These are phyloP conservation scores for Fusarium sp. DNA, from an alignment of 2,329 filamentous ascomycete species.

Conservation along the genomic window DNA sequence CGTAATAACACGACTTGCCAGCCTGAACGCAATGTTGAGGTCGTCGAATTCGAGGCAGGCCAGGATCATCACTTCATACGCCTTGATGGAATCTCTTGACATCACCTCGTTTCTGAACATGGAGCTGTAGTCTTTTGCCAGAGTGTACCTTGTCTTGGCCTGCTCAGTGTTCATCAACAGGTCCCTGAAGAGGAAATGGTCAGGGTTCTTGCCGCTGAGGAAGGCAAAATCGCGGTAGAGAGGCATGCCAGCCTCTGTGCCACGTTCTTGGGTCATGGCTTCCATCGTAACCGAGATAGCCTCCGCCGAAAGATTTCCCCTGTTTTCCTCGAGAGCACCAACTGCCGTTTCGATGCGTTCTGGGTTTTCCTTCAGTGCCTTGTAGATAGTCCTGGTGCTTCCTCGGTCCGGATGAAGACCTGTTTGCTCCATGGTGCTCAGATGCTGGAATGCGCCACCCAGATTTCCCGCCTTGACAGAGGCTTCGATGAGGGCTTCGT, in stretches of 20 bases:
- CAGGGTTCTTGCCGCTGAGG: constrained; percentile 46
- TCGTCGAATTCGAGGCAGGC: constrained; percentile 46
- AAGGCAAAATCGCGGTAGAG: constrained; percentile 47
- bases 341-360: constrained; percentile 65
- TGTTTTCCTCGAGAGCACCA: constrained; percentile 61
- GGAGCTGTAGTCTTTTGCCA: constrained; percentile 48
- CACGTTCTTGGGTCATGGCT: constrained; percentile 44
- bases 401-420: constrained; percentile 64
- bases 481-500: constrained; percentile 81
- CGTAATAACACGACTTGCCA: constrained; percentile 38
- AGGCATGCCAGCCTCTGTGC: constrained; percentile 47
- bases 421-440: constrained; percentile 77
- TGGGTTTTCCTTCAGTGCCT: constrained; percentile 62
- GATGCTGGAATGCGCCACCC: constrained; percentile 72
- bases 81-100: constrained; percentile 17
- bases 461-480: constrained; percentile 73
- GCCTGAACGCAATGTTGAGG: constrained; percentile 51
- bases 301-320: constrained; percentile 52
- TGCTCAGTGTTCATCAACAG: constrained; percentile 48
- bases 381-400: constrained; percentile 73
- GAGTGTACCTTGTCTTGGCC: constrained; percentile 37
- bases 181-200: constrained; percentile 44
- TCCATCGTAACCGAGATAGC: constrained; percentile 52
- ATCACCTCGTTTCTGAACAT: constrained; percentile 24
- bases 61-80: constrained; percentile 45